Conservation (phyloP, 768 basidiomycete species). For the Russula vinacea region DNA sequence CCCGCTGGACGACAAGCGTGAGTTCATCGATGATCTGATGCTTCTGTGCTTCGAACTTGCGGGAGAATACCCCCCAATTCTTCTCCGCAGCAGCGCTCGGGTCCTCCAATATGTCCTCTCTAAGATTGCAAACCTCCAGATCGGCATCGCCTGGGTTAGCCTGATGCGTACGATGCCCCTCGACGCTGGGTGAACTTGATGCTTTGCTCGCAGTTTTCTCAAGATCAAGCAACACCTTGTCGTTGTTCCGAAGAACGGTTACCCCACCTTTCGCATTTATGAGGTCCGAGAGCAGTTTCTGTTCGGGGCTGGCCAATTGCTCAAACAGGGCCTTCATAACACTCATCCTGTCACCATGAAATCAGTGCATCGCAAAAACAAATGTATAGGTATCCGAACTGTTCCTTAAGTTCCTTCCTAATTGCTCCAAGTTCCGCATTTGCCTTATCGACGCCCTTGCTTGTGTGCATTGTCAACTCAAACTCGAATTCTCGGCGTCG, state of each 20-base stretch:
- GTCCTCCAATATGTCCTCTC: conserved; percentile 31
- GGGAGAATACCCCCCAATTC: conserved; percentile 28
- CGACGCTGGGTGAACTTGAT: neutral
- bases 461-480: conserved; percentile 35
- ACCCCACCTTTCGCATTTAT: conserved; percentile 32
- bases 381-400: conserved; percentile 16
- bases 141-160: neutral
- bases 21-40: conserved; percentile 20
- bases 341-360: conserved; percentile 26
- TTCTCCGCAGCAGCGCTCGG: conserved; percentile 29
- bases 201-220: conserved; percentile 23
- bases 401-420: conserved; percentile 22
- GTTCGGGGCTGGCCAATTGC: conserved; percentile 24
- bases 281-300: conserved; percentile 14
- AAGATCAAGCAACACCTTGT: conserved; percentile 28
- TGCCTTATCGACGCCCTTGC: conserved; percentile 17
- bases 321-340: conserved; percentile 23
- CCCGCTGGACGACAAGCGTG: conserved; percentile 27
- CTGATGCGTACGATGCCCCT: neutral
- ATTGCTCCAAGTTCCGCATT: conserved; percentile 23
- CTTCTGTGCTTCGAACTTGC: conserved; percentile 31
- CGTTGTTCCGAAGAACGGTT: conserved; percentile 25
- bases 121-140: neutral
- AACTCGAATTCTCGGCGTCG: conserved; percentile 34
- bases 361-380: neutral